Conservation (phyloP, 371 early-diverging fungal genomes). For the Rhizopus delemar region DNA sequence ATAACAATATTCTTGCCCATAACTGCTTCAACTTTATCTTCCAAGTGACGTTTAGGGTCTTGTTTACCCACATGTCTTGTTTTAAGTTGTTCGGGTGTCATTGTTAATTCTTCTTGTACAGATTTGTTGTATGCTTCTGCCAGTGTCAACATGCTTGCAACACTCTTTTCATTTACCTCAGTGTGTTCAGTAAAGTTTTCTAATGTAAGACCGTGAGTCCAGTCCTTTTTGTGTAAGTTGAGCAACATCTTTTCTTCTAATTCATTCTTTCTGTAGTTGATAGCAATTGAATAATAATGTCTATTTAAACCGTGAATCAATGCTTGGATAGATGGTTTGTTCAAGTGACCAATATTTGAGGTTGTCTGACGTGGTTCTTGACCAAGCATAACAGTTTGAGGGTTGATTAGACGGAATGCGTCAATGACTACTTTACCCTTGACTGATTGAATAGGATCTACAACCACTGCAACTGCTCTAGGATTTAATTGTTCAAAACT, state of each 20-base stretch:
- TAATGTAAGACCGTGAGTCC: slow-evolving; percentile 95
- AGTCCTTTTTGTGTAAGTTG: slow-evolving; percentile 98
- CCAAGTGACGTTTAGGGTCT: slow-evolving; percentile 97
- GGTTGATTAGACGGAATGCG: slow-evolving; percentile 98
- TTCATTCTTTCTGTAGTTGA: slow-evolving; percentile 98
- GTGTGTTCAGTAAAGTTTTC: slow-evolving; percentile 81
- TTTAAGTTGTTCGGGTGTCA: slow-evolving; percentile 94
- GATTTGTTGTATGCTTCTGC: slow-evolving; percentile 95
- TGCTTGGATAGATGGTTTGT: slow-evolving; percentile 98
- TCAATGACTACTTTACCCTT: slow-evolving; percentile 99
- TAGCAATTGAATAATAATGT: slow-evolving; percentile 99
- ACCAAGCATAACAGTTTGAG: slow-evolving; percentile 85
- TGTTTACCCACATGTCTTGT: slow-evolving; percentile 98
- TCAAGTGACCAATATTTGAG: slow-evolving; percentile 98
- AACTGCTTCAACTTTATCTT: slow-evolving; percentile 83
- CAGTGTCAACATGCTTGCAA: slow-evolving; percentile 80
- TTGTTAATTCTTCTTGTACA: slow-evolving; percentile 90
- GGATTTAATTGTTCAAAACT: slow-evolving; percentile 96
- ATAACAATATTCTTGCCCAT: slow-evolving; percentile 96
- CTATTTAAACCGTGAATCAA: slow-evolving; percentile 99
- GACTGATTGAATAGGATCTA: slow-evolving; percentile 99
- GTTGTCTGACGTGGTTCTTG: slow-evolving; percentile 99
- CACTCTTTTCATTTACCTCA: slow-evolving; percentile 78
- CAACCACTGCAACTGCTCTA: slow-evolving; percentile 99
- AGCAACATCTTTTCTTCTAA: slow-evolving; percentile 99